Percentiles rank a stretch among this genome's conserved stretches.
phyloP scores from a whole-genome alignment of 2,329 filamentous ascomycete species.

The Anthostomella pinea region DNA sequence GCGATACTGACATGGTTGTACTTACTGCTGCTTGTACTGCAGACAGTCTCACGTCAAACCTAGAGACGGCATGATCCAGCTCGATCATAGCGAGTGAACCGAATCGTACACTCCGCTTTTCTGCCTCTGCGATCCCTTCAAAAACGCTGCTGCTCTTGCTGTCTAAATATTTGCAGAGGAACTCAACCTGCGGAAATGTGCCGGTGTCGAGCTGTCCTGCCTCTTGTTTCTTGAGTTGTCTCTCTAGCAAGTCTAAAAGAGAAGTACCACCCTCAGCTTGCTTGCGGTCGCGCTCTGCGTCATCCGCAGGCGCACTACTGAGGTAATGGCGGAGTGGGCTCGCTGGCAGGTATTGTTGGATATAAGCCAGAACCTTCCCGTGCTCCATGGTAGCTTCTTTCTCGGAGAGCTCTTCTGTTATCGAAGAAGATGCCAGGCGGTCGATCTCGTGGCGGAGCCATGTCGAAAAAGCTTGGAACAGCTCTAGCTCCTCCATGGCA shows the following conservation, averaged over 20 bases:
- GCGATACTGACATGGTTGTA: neutral
- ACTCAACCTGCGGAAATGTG: conserved; percentile 59
- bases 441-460: conserved; percentile 88
- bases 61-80: conserved; percentile 44
- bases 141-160: conserved; percentile 61
- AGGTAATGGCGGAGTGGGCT: conserved; percentile 66
- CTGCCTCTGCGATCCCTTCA: conserved; percentile 64
- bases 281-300: conserved; percentile 46
- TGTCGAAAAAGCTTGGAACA: conserved; percentile 74
- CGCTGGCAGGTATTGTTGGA: conserved; percentile 64
- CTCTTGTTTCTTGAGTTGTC: conserved; percentile 47
- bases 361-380: conserved; percentile 70
- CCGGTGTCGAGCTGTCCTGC: conserved; percentile 45
- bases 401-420: conserved; percentile 70
- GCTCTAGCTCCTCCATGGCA: conserved; percentile 71
- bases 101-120: conserved; percentile 66
- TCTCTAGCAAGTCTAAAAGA: conserved; percentile 47
- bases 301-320: conserved; percentile 46
- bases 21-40: conserved; percentile 34
- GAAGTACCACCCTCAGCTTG: conserved; percentile 42
- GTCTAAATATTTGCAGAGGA: conserved; percentile 58
- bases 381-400: conserved; percentile 76
- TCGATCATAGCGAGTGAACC: conserved; percentile 51
- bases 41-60: conserved; percentile 58
- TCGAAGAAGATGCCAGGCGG: conserved; percentile 63